Base-by-base conservation (phyloP, 139 green algal species). In the Picochlorum sp. region DNA sequence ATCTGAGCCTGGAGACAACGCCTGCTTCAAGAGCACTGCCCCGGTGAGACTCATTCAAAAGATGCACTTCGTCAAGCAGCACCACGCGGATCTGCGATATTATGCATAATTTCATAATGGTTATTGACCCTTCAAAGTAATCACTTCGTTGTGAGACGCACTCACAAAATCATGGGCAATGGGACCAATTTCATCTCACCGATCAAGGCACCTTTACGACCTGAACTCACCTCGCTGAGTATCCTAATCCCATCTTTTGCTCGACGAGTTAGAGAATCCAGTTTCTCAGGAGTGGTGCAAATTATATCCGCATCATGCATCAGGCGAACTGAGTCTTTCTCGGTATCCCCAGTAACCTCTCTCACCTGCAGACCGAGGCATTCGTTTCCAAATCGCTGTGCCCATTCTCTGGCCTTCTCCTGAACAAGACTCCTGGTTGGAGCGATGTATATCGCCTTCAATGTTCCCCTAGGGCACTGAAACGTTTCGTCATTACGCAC, bases 31-130 rank as follows among this genome's bases (percentile, higher is more conserved):
- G 67, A 4, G 76, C 68, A 26, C 55, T 61, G 22, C 90, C 90
- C 2, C 90, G 73, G n/a, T n/a, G 39, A 26, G 55, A 25, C 35
- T 95, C 87, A 16, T 72, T 76, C 25, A 97, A 69, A 37, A 96
- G 65, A 56, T 97, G 90, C 16, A 96, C 85, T 70, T 97, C 89
- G 58, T 96, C 90, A 30, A 97, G 82, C 4, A 95, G 63, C 30
- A 96, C 64, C 18, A 95, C 69, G 0, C 49, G 64, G n/a, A 93
- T 77, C 80, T 91, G 77, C 32, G 64, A 56, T 8, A 57, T 49
- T n/a, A n/a, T n/a, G n/a, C n/a, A n/a, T n/a, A n/a, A n/a, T n/a
- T n/a, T n/a, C n/a, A 25, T 24, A 59, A 57, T 12, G 39, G 39
- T 9, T 63, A 50, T 57, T 62, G 12, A 41, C 35, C 9, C 9